Evolutionary conservation across 371 early-diverging fungal species (phyloP).

Genomic region (Smittium mucronatum): DNA sequence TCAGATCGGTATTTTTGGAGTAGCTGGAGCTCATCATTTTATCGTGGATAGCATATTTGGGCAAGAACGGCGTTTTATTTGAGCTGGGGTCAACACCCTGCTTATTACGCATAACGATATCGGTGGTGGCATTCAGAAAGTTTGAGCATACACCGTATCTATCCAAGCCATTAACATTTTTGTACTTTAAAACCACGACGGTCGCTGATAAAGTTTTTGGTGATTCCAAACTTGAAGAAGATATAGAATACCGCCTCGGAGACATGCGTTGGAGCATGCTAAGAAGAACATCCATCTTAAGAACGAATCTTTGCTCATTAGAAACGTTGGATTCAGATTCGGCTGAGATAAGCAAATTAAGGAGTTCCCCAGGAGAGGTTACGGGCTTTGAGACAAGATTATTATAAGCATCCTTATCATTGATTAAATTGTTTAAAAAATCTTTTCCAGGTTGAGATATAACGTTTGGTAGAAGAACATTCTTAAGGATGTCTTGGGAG

Average conservation of each 20-base stretch:
- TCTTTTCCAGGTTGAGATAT: constrained; percentile 39
- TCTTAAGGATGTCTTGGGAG: constrained; percentile 25
- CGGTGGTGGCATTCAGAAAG: constrained; percentile 26
- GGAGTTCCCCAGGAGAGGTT: constrained; percentile 50
- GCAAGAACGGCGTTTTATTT: neutral
- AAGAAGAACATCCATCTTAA: constrained; percentile 58
- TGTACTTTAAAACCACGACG: constrained; percentile 72
- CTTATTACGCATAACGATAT: neutral
- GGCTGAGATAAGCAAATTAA: constrained; percentile 32
- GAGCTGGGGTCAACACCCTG: constrained; percentile 1
- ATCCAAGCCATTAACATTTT: constrained; percentile 4
- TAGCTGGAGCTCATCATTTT: neutral
- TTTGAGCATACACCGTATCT: constrained; percentile 62
- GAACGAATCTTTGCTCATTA: constrained; percentile 29
- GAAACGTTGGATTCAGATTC: constrained; percentile 19
- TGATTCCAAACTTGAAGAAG: constrained; percentile 55
- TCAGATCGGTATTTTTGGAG: neutral
- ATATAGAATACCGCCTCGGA: constrained; percentile 89
- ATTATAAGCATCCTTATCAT: constrained; percentile 60
- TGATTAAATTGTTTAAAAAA: constrained; percentile 40
- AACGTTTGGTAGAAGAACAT: constrained; percentile 37
- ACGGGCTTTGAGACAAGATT: constrained; percentile 43
- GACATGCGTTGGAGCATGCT: constrained; percentile 69
- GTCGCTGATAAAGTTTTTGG: constrained; percentile 67
- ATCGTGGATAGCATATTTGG: neutral